Conservation (phyloP, 179 eudicot genomes). For the Silene vulgaris region DNA sequence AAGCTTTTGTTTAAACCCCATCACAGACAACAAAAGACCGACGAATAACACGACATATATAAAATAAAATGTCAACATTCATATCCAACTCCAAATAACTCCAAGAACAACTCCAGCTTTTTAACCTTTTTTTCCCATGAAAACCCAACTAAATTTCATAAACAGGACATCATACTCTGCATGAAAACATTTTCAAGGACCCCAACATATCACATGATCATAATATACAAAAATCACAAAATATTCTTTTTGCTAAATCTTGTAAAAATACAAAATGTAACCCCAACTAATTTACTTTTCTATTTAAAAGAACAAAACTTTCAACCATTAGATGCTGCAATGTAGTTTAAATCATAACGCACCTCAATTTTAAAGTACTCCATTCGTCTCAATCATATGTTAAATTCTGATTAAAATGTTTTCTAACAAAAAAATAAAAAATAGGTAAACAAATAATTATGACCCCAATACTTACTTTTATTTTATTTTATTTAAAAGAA, state of each 20-base stretch:
- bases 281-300: no score
- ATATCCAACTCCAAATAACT: not conserved
- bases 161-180: not conserved
- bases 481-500: no score
- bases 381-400: no score
- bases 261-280: not conserved
- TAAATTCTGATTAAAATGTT: no score
- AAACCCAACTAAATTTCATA: constrained; percentile 2
- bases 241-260: not conserved
- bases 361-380: no score
- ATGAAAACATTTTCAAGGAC: not conserved
- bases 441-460: no score
- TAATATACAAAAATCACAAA: not conserved
- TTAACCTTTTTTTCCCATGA: not conserved
- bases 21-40: constrained; percentile 11
- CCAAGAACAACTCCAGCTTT: not conserved
- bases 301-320: not conserved
- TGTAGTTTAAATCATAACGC: no score
- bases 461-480: no score
- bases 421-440: no score
- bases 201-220: constrained; percentile 2
- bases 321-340: not conserved
- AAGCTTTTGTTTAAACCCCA: constrained; percentile 15
- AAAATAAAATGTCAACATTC: not conserved
- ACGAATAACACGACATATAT: constrained; percentile 3